A percentile compares a stretch with the other conserved stretches of the same genome.
phyloP scores from a whole-genome alignment of 1,139 yeast species.

The Scheffersomyces titani region DNA sequence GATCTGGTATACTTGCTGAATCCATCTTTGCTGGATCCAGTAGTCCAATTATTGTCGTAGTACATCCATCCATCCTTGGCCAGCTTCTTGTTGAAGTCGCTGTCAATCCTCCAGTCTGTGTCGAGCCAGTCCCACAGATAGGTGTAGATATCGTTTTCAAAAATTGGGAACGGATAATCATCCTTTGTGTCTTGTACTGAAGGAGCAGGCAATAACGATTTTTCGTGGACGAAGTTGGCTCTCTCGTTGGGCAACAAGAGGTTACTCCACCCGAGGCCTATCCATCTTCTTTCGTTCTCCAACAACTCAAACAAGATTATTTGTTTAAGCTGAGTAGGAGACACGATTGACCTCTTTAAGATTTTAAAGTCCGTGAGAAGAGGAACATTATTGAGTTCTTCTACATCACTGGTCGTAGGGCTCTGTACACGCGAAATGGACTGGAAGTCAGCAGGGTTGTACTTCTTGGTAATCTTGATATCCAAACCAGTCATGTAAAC shows the following conservation, averaged over 20 bases:
- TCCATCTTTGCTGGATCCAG: conserved; percentile 43
- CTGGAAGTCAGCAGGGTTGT: conserved; percentile 15
- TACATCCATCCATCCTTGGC: conserved; percentile 54
- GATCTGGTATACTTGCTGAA: conserved; percentile 52
- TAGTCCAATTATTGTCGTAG: conserved; percentile 54
- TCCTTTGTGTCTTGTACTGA: conserved; percentile 19
- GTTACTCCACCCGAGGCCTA: conserved; percentile 62
- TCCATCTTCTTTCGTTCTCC: conserved; percentile 64
- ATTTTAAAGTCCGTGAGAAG: conserved; percentile 42
- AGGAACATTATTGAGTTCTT: conserved; percentile 22
- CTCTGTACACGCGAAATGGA: conserved; percentile 23
- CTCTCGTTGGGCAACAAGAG: conserved; percentile 54
- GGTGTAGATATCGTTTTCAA: conserved; percentile 39
- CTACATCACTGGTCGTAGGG: conserved; percentile 26
- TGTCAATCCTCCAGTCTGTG: conserved; percentile 48
- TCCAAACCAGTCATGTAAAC: conserved; percentile 50
- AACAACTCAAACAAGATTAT: conserved; percentile 50
- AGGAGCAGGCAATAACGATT: conserved; percentile 39
- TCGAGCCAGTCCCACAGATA: conserved; percentile 62
- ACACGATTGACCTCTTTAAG: conserved; percentile 37
- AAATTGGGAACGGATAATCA: conserved; percentile 49
- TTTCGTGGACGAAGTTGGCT: conserved; percentile 46
- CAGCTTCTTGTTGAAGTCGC: conserved; percentile 32
- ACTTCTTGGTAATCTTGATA: conserved; percentile 25
- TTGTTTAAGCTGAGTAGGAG: conserved; percentile 47